These are phyloP conservation scores for Cytospora mali DNA, from an alignment of 2,329 filamentous ascomycete genomes.

Conservation along the genomic window DNA sequence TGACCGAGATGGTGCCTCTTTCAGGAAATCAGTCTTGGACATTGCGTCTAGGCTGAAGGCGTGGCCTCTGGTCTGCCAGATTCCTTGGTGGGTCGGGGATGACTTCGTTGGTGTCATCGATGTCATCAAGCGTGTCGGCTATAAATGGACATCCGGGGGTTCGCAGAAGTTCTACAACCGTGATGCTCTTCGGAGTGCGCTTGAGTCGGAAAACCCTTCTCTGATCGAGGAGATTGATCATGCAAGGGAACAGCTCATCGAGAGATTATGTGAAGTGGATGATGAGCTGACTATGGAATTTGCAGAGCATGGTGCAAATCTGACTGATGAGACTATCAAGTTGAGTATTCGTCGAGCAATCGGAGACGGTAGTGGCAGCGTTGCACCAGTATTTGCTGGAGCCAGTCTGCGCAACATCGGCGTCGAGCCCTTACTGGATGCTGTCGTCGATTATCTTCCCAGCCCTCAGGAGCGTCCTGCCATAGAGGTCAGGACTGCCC, in stretches of 20 bases:
- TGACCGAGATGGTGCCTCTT: slow-evolving; percentile 79
- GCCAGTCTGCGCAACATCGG: slow-evolving; percentile 94
- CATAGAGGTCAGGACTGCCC: slow-evolving; percentile 71
- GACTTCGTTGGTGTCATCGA: slow-evolving; percentile 84
- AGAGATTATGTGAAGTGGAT: slow-evolving; percentile 85
- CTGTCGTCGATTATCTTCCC: slow-evolving; percentile 84
- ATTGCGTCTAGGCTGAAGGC: slow-evolving; percentile 77
- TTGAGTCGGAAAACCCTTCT: slow-evolving; percentile 57
- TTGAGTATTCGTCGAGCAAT: slow-evolving; percentile 75
- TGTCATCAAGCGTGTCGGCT: slow-evolving; percentile 72
- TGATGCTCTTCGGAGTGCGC: slow-evolving; percentile 35
- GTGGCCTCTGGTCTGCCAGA: slow-evolving; percentile 90
- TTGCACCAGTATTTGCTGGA: slow-evolving; percentile 87
- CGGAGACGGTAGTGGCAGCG: slow-evolving; percentile 65
- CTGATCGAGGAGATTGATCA: slow-evolving; percentile 70
- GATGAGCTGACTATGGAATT: slow-evolving; percentile 84
- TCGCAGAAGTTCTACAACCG: slow-evolving; percentile 36
- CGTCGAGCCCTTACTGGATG: slow-evolving; percentile 87
- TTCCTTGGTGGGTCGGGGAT: slow-evolving; percentile 90
- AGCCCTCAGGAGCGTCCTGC: slow-evolving; percentile 80
- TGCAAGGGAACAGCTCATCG: slow-evolving; percentile 77
- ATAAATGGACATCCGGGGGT: slow-evolving; percentile 66
- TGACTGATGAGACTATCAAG: slow-evolving; percentile 68
- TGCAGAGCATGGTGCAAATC: slow-evolving; percentile 75
- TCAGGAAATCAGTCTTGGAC: slow-evolving; percentile 83